phyloP scores from a whole-genome alignment of 768 basidiomycete genomes.

The Epithele typhae region DNA sequence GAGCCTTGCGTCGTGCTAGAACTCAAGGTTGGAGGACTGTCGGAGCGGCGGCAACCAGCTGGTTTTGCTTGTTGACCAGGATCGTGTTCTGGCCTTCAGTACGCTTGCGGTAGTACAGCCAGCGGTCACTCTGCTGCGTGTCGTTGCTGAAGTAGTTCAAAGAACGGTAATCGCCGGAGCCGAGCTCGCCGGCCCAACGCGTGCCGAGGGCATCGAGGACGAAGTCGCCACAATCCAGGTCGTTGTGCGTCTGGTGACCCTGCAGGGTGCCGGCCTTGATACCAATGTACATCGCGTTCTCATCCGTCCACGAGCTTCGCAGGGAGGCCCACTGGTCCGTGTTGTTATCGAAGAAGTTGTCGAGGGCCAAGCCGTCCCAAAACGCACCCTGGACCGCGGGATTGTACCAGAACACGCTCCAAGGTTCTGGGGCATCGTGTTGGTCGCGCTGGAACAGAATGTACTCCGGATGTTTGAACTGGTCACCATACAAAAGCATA shows the following conservation, averaged over 20 bases:
- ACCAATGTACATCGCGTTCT: slow-evolving; percentile 76
- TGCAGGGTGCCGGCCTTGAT: slow-evolving; percentile 82
- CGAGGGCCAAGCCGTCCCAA: slow-evolving; percentile 84
- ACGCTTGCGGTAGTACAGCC: slow-evolving; percentile 94
- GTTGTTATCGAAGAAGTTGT: slow-evolving; percentile 71
- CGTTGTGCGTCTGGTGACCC: slow-evolving; percentile 91
- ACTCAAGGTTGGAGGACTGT: slow-evolving; percentile 47
- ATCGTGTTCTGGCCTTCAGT: slow-evolving; percentile 98
- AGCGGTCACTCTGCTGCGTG: slow-evolving; percentile 63
- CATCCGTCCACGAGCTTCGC: slow-evolving; percentile 91
- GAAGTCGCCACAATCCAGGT: slow-evolving; percentile 93
- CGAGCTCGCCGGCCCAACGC: slow-evolving; percentile 94
- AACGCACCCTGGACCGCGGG: slow-evolving; percentile 79
- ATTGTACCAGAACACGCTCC: slow-evolving; percentile 86
- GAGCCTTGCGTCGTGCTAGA: slow-evolving; percentile 64
- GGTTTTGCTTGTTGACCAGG: slow-evolving; percentile 70
- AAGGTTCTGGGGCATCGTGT: slow-evolving; percentile 52
- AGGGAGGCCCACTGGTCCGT: slow-evolving; percentile 87
- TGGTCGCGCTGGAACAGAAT: slow-evolving; percentile 87
- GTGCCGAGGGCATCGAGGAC: slow-evolving; percentile 91
- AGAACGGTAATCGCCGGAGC: slow-evolving; percentile 81
- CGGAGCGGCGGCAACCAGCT: slow-evolving; percentile 69
- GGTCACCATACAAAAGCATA: slow-evolving; percentile 71
- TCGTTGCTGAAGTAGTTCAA: slow-evolving; percentile 75
- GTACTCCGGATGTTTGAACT: slow-evolving; percentile 69